Evolutionary conservation across 306 rosid genomes (phyloP), one percentile per base, ranked within the genome.

Genomic region (Abrus pulchellus): DNA sequence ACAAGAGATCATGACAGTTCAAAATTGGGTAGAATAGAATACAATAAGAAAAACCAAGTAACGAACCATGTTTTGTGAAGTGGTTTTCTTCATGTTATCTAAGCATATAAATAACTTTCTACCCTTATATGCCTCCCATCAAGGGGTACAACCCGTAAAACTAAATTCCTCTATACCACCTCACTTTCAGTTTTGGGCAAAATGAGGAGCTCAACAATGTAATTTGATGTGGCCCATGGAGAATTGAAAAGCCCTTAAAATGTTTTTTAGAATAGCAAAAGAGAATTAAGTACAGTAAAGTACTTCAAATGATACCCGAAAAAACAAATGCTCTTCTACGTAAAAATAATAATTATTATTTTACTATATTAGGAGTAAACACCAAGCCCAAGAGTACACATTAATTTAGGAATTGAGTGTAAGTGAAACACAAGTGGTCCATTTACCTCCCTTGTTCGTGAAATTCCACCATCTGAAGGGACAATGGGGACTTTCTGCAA

Each of bases 401-500:
- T 12, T 33, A 55, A 6, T 53, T 74, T 13, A 64, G 14, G 50
- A 43, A 34, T 29, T 47, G 30, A 9, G 64, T 55, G 33, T 3
- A 68, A 34, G 67, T 9, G 55, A 38, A 14, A 72, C 10, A 44
- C 40, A 64, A 83, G 32, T 6, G 54, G 48, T 59, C n/a, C 28
- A 86, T 38, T 76, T 88, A 93, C 99, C 99, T 93, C 84, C 55
- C 97, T 86, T 65, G 50, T 72, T 70, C 30, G 83, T 54, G 91
- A 83, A 87, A 96, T 82, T 45, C 65, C 85, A 55, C 97, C 98
- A 44, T 96, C 99, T 1, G 89, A 87, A 50, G 90, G 91, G 83
- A 95, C 91, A 41, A 95, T 95, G 13, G 97, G 94, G 9, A 89
- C 91, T 90, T 79, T 93, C 99, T 95, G 94, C 93, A 88, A 85